A percentile compares a stretch with the other conserved stretches of the same genome.
These are phyloP conservation scores for Beauveria brongniartii DNA, from an alignment of 2,329 filamentous ascomycete species.

Conservation along the genomic window DNA sequence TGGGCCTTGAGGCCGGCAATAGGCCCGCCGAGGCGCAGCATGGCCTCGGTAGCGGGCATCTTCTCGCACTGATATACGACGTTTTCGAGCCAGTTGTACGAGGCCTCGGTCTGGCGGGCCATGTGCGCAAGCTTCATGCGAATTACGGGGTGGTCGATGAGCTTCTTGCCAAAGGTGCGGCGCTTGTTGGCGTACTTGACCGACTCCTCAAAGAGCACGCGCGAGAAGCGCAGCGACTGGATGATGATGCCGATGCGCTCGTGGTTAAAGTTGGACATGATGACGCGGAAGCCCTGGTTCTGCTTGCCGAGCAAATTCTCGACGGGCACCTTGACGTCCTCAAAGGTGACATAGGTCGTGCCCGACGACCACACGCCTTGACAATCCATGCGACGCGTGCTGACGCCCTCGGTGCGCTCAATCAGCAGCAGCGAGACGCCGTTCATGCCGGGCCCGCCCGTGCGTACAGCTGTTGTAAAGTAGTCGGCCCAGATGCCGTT, in stretches of 20 bases:
- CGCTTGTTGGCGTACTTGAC: slow-evolving; percentile 98
- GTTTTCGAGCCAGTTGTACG: slow-evolving; percentile 95
- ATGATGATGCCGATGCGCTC: slow-evolving; percentile 98
- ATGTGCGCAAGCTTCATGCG: slow-evolving; percentile 97
- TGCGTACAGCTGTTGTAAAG: slow-evolving; percentile 94
- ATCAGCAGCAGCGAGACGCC: slow-evolving; percentile 87
- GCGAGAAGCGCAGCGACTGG: slow-evolving; percentile 89
- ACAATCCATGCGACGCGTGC: slow-evolving; percentile 94
- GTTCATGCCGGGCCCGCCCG: slow-evolving; percentile 82
- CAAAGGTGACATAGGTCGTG: slow-evolving; percentile 95
- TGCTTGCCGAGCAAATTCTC: slow-evolving; percentile 97
- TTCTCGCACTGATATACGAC: slow-evolving; percentile 85
- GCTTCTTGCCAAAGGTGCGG: slow-evolving; percentile 89
- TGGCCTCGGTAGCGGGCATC: slow-evolving; percentile 92
- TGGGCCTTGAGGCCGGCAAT: slow-evolving; percentile 94
- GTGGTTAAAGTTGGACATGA: slow-evolving; percentile 99
- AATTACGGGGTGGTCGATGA: slow-evolving; percentile 95
- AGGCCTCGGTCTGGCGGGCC: slow-evolving; percentile 94
- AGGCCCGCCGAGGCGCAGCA: slow-evolving; percentile 88
- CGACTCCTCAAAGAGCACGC: slow-evolving; percentile 94
- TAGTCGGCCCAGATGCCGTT: slow-evolving; percentile 97
- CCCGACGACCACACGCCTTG: slow-evolving; percentile 94
- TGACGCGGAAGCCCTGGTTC: slow-evolving; percentile 96
- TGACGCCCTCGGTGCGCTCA: slow-evolving; percentile 82
- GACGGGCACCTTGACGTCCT: slow-evolving; percentile 99